Evolutionary conservation across 805 yeast genomes (phyloP), one percentile per base, ranked within the genome.

Genomic region (Soucietia sequanensis): DNA sequence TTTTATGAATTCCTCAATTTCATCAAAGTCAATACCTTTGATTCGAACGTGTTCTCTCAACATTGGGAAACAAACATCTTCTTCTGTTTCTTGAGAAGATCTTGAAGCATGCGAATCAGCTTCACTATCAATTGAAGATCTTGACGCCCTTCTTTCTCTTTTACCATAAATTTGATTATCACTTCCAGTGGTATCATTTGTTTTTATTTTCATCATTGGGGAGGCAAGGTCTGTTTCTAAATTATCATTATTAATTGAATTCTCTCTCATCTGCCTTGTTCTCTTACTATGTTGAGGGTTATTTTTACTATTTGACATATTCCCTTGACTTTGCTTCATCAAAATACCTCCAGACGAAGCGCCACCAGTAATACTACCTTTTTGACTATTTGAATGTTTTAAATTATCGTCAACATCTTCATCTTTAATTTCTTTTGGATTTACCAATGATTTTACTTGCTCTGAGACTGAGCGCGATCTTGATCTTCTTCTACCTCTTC

Each of bases 11-110:
- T 84, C 93, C 39, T 87, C 96, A 46, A 91, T 75, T 52, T 89
- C 97, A 51, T 80, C 88, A 51, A 91, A 88, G 60, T 91, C 96
- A 46, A 93, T 86, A 12, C 95, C 96, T 41, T 80, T 80, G 27
- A 76, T 65, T 34, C 70, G 56, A 18, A 68, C 64, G 42, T 68
- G 72, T 41, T 82, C 83, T 4, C 85, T 80, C 32, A 79, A 65
- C 87, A 88, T 83, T 2, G 98, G 98, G 62, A 90, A 90, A 69
- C 98, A 91, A 29, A 91, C 99, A 73, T 91, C 98, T 55, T 88
- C 96, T 52, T 91, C 98, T 0, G 96, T 88, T 54, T 89, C 96
- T 48, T 86, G 95, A 4, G 90, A 81, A 13, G 81, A 78, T 44
- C 88, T 70, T 7, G 91, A 82, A 2, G 81, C 84, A 47, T 78